Conservation (phyloP, 108 stramenopile genomes). For the Cyclotella baltica region DNA sequence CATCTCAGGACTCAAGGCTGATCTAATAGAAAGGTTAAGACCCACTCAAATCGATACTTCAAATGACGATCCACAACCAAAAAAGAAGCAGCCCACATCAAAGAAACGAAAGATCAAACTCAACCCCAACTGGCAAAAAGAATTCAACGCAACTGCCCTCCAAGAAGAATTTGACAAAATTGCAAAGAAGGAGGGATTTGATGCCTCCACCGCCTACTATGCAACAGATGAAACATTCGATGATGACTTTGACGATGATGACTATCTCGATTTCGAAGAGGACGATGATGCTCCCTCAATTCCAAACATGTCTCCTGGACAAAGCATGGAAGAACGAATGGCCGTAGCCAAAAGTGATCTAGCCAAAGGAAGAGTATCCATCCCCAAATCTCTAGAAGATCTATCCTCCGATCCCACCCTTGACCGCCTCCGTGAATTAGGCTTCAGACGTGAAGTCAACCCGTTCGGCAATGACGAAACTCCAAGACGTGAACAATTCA, state of each 20-base stretch:
- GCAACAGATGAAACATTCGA: slow-evolving; percentile 79
- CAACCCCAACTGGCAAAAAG: slow-evolving; percentile 60
- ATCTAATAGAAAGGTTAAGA: slow-evolving; percentile 51
- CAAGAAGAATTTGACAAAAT: slow-evolving; percentile 83
- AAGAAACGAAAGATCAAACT: slow-evolving; percentile 46
- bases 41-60: background rate
- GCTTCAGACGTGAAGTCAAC: slow-evolving; percentile 77
- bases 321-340: slow-evolving; percentile 59
- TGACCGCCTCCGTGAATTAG: slow-evolving; percentile 64
- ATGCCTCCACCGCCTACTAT: slow-evolving; percentile 59
- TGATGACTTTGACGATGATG: slow-evolving; percentile 73
- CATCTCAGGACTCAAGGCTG: slow-evolving; percentile 59
- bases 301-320: slow-evolving; percentile 39
- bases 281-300: slow-evolving; percentile 49
- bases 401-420: slow-evolving; percentile 63
- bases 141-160: slow-evolving; percentile 52
- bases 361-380: slow-evolving; percentile 57
- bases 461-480: slow-evolving; percentile 87
- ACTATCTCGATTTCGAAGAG: slow-evolving; percentile 32
- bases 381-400: slow-evolving; percentile 62
- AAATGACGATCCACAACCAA: background rate
- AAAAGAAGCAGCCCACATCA: background rate
- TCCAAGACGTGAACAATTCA: slow-evolving; percentile 67
- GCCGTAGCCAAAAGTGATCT: slow-evolving; percentile 59
- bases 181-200: slow-evolving; percentile 89